Conservation (phyloP, 2,329 filamentous ascomycete genomes). For the Trichoderma sp. region DNA sequence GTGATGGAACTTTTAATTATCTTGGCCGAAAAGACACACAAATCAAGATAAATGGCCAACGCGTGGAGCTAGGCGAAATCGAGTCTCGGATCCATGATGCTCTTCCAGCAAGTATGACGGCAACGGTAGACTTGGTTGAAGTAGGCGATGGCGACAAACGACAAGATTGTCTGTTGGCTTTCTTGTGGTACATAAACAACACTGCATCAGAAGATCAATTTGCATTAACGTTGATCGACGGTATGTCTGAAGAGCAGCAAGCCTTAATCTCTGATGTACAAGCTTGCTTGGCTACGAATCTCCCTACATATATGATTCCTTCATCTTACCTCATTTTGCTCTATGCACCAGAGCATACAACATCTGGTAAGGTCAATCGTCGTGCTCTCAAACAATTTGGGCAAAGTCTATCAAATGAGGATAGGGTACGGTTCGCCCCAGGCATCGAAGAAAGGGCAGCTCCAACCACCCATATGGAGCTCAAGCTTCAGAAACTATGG, state of each 20-base stretch:
- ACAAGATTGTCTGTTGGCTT: background rate
- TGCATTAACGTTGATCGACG: slow-evolving; percentile 8
- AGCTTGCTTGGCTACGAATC: slow-evolving; percentile 1
- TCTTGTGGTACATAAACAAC: background rate
- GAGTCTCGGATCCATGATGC: slow-evolving; percentile 9
- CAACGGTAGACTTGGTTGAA: slow-evolving; percentile 4
- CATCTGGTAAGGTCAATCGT: slow-evolving; percentile 30
- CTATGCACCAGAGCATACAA: slow-evolving; percentile 30
- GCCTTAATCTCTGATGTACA: slow-evolving; percentile 26
- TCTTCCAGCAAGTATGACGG: background rate
- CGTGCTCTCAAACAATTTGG: background rate
- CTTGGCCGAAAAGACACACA: slow-evolving; percentile 24
- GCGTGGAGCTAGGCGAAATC: slow-evolving; percentile 27
- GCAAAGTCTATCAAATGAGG: background rate
- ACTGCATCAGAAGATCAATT: background rate
- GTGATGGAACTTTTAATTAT: slow-evolving; percentile 22
- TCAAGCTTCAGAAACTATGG: slow-evolving; percentile 29
- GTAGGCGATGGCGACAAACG: slow-evolving; percentile 17
- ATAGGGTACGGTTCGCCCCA: background rate
- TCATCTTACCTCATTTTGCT: slow-evolving; percentile 30
- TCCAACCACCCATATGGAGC: background rate
- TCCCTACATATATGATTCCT: slow-evolving; percentile 33
- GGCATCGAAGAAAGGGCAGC: background rate
- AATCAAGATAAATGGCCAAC: slow-evolving; percentile 23
- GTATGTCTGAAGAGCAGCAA: background rate